A percentile compares a stretch with the other conserved stretches of the same genome.
phyloP scores from a whole-genome alignment of 2,329 filamentous ascomycete genomes.

The Xylariaceae sp. region DNA sequence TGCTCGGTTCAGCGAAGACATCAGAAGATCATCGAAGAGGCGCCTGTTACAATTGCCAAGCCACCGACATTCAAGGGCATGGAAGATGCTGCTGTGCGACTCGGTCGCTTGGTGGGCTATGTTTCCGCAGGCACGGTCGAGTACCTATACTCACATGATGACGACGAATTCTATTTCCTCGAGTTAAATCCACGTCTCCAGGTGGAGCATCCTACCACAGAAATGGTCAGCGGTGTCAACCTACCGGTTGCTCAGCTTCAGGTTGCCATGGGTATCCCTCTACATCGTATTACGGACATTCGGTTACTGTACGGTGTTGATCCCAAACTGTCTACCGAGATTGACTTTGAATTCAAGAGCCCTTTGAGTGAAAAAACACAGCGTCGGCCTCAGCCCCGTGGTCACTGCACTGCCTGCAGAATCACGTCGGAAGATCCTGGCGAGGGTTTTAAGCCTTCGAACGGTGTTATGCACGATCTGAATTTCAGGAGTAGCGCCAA shows the following conservation, averaged over 20 bases:
- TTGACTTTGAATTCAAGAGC: conserved; percentile 95
- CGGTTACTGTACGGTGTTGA: conserved; percentile 94
- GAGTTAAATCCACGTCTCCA: conserved; percentile 98
- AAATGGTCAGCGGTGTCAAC: conserved; percentile 99
- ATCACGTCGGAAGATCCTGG: conserved; percentile 99
- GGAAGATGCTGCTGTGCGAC: conserved; percentile 93
- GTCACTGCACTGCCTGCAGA: conserved; percentile 96
- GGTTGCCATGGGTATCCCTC: conserved; percentile 96
- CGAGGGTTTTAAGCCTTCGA: conserved; percentile 99
- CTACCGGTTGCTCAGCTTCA: conserved; percentile 96
- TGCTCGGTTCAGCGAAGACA: conserved; percentile 98
- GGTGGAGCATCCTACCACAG: conserved; percentile 98
- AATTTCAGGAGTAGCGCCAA: conserved; percentile 99
- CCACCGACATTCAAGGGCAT: conserved; percentile 87
- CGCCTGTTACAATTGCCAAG: conserved; percentile 94
- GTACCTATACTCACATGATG: conserved; percentile 96
- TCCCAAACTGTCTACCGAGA: conserved; percentile 80
- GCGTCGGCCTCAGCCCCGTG: conserved; percentile 88
- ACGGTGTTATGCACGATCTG: conserved; percentile 97
- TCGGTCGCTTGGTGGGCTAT: conserved; percentile 93
- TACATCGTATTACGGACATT: conserved; percentile 95
- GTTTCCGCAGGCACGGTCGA: conserved; percentile 98
- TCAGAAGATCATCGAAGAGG: conserved; percentile 99
- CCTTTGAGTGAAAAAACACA: conserved; percentile 82
- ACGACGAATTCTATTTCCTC: conserved; percentile 99